Conservation (phyloP, 1,139 yeast species). For the Sugiyamaella grinbergsii region DNA sequence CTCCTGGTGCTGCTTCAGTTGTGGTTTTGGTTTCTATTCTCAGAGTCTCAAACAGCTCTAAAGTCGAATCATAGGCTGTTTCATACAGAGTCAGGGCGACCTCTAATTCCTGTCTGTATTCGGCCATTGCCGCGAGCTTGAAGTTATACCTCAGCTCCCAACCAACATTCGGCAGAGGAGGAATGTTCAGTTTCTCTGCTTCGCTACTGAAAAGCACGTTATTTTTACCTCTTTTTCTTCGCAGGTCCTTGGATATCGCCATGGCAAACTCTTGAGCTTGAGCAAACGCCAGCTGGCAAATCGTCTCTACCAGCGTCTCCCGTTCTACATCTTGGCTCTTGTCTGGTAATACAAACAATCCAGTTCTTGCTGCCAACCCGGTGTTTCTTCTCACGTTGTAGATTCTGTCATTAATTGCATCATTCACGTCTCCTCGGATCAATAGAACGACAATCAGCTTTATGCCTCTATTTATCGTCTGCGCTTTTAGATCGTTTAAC, state of each 20-base stretch:
- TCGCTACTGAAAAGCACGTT: constrained; percentile 17
- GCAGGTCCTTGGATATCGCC: constrained; percentile 43
- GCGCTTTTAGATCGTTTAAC: constrained; percentile 42
- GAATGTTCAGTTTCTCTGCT: constrained; percentile 22
- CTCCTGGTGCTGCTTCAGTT: not conserved
- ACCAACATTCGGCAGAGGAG: constrained; percentile 40
- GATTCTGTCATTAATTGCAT: constrained; percentile 45
- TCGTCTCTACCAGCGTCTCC: constrained; percentile 45
- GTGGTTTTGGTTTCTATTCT: not conserved
- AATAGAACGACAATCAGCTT: constrained; percentile 43
- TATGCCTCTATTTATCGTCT: constrained; percentile 40
- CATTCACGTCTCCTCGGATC: constrained; percentile 39
- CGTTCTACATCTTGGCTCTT: constrained; percentile 46
- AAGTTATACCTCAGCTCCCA: constrained; percentile 55
- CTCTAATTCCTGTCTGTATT: constrained; percentile 51
- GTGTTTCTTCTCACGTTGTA: constrained; percentile 46
- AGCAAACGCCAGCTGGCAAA: constrained; percentile 46
- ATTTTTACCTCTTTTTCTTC: constrained; percentile 39
- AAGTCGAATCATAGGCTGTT: constrained; percentile 51
- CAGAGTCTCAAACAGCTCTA: constrained; percentile 44
- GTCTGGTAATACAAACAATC: constrained; percentile 46
- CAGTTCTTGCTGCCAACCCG: constrained; percentile 49
- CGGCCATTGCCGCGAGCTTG: constrained; percentile 53
- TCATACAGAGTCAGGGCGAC: constrained; percentile 52
- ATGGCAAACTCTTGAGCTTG: constrained; percentile 49